A percentile compares a stretch with the other conserved stretches of the same genome.
Conservation (phyloP, 495 filamentous ascomycete genomes). For the Cairneyella variabilis region DNA sequence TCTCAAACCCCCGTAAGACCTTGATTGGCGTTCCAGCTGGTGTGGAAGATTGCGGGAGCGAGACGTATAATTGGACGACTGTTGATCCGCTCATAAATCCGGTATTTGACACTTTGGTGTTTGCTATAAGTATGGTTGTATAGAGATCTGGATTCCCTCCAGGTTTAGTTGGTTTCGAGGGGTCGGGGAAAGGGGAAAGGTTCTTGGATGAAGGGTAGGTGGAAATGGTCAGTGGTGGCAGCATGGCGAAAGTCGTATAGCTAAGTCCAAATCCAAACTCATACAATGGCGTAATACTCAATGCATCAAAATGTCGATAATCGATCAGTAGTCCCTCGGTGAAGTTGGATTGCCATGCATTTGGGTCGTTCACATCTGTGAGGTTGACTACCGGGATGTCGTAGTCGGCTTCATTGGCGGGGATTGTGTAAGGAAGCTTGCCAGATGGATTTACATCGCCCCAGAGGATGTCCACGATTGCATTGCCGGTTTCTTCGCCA, state of each 20-base stretch:
- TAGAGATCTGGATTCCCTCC: conserved; percentile 81
- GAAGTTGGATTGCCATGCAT: conserved; percentile 18
- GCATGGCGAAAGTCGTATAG: conserved; percentile 63
- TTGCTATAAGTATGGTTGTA: conserved; percentile 62
- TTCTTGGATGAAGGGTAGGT: conserved; percentile 38
- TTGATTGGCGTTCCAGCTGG: conserved; percentile 29
- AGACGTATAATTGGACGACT: conserved; percentile 75
- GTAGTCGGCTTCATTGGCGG: conserved; percentile 30
- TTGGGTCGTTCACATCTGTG: conserved; percentile 43
- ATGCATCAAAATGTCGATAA: conserved; percentile 67
- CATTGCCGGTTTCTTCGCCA: conserved; percentile 84
- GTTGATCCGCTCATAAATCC: conserved; percentile 70
- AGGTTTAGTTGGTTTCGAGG: background rate
- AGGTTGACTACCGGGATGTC: conserved; percentile 19
- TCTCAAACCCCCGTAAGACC: conserved; percentile 29
- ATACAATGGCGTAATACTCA: conserved; percentile 55
- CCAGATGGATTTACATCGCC: conserved; percentile 83
- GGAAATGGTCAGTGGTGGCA: conserved; percentile 46
- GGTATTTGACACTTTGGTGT: conserved; percentile 77
- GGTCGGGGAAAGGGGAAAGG: conserved; percentile 23
- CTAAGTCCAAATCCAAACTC: conserved; percentile 71
- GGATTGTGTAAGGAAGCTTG: conserved; percentile 81
- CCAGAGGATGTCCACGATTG: conserved; percentile 86
- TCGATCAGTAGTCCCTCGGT: conserved; percentile 17
- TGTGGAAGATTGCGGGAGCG: conserved; percentile 50